Evolutionary conservation across 2,329 filamentous ascomycete species (phyloP).

Genomic region (Allantophomopsis lycopodina): DNA sequence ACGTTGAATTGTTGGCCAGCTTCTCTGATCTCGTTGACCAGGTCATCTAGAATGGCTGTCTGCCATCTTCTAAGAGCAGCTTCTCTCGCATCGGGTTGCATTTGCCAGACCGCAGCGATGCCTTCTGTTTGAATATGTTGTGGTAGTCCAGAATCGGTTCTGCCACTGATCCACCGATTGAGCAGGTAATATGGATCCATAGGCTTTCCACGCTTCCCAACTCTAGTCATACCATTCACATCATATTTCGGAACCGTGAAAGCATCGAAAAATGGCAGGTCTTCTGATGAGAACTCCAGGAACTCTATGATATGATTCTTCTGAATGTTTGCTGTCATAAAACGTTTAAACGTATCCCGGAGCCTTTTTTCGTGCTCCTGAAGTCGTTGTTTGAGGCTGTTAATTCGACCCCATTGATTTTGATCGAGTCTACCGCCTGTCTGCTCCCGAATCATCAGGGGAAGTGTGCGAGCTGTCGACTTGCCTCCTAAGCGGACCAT

Average conservation of each 20-base stretch:
- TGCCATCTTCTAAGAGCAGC: slow-evolving; percentile 27
- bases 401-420: slow-evolving; percentile 26
- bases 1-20: slow-evolving; percentile 26
- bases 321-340: slow-evolving; percentile 4
- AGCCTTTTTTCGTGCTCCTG: slow-evolving; percentile 14
- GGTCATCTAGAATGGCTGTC: slow-evolving; percentile 32
- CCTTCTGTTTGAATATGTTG: slow-evolving; percentile 11
- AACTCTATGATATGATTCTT: slow-evolving; percentile 21
- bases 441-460: slow-evolving; percentile 31
- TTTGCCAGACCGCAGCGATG: slow-evolving; percentile 34
- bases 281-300: slow-evolving; percentile 36
- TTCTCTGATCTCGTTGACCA: slow-evolving; percentile 24
- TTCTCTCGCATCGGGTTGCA: slow-evolving; percentile 24
- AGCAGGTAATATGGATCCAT: slow-evolving; percentile 35
- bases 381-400: slow-evolving; percentile 23
- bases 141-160: slow-evolving; percentile 29
- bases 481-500: slow-evolving; percentile 56
- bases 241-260: slow-evolving; percentile 31
- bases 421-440: slow-evolving; percentile 16
- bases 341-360: slow-evolving; percentile 7
- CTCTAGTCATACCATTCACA: slow-evolving; percentile 27
- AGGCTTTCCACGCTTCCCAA: slow-evolving; percentile 29
- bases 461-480: slow-evolving; percentile 30
- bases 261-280: slow-evolving; percentile 38
- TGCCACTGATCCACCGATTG: slow-evolving; percentile 33